Evolutionary conservation across 805 yeast genomes (phyloP), one percentile per base, ranked within the genome.

Genomic region (Millerago galiae): DNA sequence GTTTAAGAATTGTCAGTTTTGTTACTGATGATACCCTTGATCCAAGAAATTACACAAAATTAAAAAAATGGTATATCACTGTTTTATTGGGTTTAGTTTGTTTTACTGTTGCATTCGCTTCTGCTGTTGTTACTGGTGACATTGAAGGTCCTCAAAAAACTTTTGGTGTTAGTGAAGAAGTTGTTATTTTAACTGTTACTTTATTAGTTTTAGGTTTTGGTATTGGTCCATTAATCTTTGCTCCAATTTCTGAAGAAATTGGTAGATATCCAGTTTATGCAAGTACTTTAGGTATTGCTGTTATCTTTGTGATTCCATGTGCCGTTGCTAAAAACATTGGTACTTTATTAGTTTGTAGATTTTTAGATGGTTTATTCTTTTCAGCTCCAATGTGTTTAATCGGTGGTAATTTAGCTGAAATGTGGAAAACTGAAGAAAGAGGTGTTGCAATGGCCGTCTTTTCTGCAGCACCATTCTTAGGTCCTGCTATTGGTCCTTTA

Each of bases 371-470:
- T 3, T 61, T 81, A 30, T 72, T 80, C 29, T 84, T 87, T 14
- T 74, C 84, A 25, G 89, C 89, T 5, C 84, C 88, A 28, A 69
- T 86, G 67, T 76, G 89, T 25, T 71, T 82, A 47, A 86, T 85
- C 34, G 88, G 88, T 39, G 95, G 93, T 42, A 75, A 87, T 15
- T 70, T 85, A 40, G 68, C 80, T 27, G 95, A 86, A 58, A 62
- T 85, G 55, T 86, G 88, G 82, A 64, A 64, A 17, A 75, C 77
- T 16, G 66, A 71, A 17, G 79, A 79, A 50, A 62, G 80, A 59
- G 82, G 86, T 41, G 55, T 76, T 12, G 86, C 89, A n/a, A 75
- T 83, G 79, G 72, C 83, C 2, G 46, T 77, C 17, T 83, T 80
- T 60, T 76, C 86, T 34, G 81, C 82, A 36, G 88, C 87, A 37